Evolutionary conservation across 1,139 yeast genomes (phyloP).

Genomic region (Pichia sp.): DNA sequence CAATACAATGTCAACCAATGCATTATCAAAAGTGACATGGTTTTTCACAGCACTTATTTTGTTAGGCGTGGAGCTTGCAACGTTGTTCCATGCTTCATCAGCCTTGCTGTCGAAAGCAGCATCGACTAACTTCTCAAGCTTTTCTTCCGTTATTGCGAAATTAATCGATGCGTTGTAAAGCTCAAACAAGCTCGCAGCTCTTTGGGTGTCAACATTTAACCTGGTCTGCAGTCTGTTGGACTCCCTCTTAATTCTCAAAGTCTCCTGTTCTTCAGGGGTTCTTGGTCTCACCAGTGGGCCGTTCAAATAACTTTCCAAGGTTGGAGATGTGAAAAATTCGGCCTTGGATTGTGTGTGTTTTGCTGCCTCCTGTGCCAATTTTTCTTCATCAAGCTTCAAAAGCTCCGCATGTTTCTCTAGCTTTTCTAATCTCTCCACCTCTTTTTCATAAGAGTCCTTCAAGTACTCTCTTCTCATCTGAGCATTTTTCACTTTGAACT

Average conservation of each 20-base stretch:
- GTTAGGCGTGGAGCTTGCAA: conserved; percentile 20
- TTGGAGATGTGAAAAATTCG: conserved; percentile 68
- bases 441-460: conserved; percentile 60
- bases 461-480: conserved; percentile 71
- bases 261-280: conserved; percentile 58
- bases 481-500: conserved; percentile 54
- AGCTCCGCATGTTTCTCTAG: conserved; percentile 29
- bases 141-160: conserved; percentile 63
- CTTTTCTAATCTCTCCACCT: conserved; percentile 48
- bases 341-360: conserved; percentile 46
- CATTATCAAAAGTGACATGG: conserved; percentile 33
- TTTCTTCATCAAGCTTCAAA: conserved; percentile 36
- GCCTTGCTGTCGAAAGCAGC: conserved; percentile 43
- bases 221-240: conserved; percentile 47
- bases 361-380: conserved; percentile 33
- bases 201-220: conserved; percentile 40
- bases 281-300: conserved; percentile 71
- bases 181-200: conserved; percentile 56
- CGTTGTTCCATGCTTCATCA: conserved; percentile 18
- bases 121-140: conserved; percentile 52
- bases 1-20: conserved; percentile 32
- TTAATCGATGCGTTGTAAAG: conserved; percentile 67
- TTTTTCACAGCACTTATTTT: conserved; percentile 23
- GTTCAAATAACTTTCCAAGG: conserved; percentile 61
- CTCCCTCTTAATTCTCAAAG: conserved; percentile 47